Evolutionary conservation across 176 grass and related monocot species (phyloP).

Genomic region (Ensete glaucum): DNA sequence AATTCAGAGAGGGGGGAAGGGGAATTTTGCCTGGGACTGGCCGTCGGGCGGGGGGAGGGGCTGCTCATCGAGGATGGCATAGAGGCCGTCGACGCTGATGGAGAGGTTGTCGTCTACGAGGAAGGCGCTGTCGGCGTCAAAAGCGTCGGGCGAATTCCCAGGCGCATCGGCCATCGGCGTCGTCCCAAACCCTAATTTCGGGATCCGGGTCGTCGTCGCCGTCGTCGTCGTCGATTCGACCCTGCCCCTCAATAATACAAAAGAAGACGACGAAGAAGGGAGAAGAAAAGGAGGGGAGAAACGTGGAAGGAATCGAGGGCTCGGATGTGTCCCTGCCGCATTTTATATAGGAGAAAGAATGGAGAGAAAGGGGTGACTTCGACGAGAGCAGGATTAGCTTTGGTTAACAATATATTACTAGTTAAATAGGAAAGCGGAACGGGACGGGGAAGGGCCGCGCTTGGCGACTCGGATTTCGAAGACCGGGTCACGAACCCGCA

Average conservation of each 20-base stretch:
- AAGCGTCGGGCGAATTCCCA: constrained; percentile 20
- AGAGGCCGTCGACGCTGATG: constrained; percentile 42
- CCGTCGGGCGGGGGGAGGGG: constrained; percentile 1
- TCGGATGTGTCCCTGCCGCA: neutral
- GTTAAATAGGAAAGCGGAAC: no score
- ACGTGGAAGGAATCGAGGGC: neutral
- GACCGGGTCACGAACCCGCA: no score
- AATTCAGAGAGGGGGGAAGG: neutral
- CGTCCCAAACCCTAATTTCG: constrained; percentile 29
- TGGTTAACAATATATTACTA: no score
- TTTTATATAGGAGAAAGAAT: neutral
- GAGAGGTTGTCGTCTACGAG: constrained; percentile 49
- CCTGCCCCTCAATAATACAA: neutral
- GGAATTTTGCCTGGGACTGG: constrained; percentile 10
- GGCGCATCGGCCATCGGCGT: constrained; percentile 37
- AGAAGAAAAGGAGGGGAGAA: neutral
- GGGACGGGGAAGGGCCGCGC: no score
- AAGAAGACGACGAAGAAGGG: constrained; percentile 25
- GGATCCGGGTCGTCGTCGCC: neutral
- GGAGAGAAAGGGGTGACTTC: neutral
- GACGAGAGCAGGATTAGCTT: no score
- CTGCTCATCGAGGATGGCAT: constrained; percentile 43
- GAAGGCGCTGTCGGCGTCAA: neutral
- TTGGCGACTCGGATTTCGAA: no score
- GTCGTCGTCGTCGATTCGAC: neutral